Conservation (phyloP, 805 yeast genomes). For the Wickerhamomyces alni region DNA sequence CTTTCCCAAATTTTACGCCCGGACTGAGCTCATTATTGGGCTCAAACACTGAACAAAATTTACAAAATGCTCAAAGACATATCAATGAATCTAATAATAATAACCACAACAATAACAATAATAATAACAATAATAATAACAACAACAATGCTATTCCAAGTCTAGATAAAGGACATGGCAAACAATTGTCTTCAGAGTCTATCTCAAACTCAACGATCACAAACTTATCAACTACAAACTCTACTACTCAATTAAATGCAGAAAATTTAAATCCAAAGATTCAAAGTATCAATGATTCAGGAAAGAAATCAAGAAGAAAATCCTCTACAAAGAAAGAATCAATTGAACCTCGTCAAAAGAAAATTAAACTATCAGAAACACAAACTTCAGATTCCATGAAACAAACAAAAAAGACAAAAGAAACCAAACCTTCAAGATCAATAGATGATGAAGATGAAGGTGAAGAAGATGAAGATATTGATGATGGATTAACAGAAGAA, state of each 20-base stretch:
- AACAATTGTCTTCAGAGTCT: too few species aligned
- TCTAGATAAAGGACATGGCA: too few species aligned
- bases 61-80: conserved; percentile 4
- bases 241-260: too few species aligned
- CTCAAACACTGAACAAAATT: conserved; percentile 13
- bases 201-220: too few species aligned
- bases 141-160: too few species aligned
- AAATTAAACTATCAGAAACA: background rate
- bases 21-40: conserved; percentile 26
- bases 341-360: conserved; percentile 4
- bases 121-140: too few species aligned
- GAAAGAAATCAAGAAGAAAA: background rate
- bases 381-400: background rate
- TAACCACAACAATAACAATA: too few species aligned
- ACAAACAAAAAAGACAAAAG: conserved; percentile 1
- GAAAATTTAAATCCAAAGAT: background rate
- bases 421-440: too few species aligned
- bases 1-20: conserved; percentile 28
- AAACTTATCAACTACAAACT: too few species aligned
- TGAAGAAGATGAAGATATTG: background rate
- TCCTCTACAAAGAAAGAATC: conserved; percentile 1
- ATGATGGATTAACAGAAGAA: conserved; percentile 53
- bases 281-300: background rate
- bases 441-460: conserved; percentile 7
- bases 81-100: background rate